phyloP scores from a whole-genome alignment of 2,329 filamentous ascomycete species.

The Talaromyces sp. region DNA sequence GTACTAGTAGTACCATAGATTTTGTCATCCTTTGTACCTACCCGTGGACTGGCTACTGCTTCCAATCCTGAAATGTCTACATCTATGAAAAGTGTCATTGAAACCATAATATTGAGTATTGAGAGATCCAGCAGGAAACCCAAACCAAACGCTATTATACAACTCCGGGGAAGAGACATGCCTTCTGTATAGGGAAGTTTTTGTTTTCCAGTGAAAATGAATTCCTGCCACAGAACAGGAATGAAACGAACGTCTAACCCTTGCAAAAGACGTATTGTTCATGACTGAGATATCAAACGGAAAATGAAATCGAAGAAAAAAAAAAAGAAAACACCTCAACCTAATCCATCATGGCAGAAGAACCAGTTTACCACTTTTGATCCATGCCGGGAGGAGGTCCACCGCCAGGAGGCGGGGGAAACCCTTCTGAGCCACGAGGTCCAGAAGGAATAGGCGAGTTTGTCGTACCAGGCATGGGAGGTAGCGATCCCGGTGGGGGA shows the following conservation, averaged over 20 bases:
- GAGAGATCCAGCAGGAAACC: conserved; percentile 3
- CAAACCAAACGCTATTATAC: conserved; percentile 22
- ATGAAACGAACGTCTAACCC: background rate
- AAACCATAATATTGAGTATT: conserved; percentile 7
- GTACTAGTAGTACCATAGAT: no score
- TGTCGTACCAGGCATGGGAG: conserved; percentile 41
- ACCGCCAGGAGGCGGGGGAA: conserved; percentile 33
- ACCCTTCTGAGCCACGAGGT: conserved; percentile 33
- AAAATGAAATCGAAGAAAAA: background rate
- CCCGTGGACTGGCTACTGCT: no score
- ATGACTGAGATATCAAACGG: conserved; percentile 5
- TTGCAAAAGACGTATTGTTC: conserved; percentile 4
- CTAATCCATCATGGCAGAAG: background rate
- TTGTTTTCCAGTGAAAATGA: conserved; percentile 3
- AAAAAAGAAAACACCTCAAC: conserved; percentile 1
- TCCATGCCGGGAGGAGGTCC: conserved; percentile 33
- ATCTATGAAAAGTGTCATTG: background rate
- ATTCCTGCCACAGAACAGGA: background rate
- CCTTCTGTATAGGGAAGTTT: background rate
- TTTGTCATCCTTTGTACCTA: background rate
- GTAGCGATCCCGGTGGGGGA: conserved; percentile 22
- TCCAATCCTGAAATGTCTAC: no score
- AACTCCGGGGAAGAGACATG: conserved; percentile 17
- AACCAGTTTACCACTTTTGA: conserved; percentile 29
- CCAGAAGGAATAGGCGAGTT: conserved; percentile 29